Percentiles rank a stretch among this genome's conserved stretches.
Evolutionary conservation across 805 yeast genomes (phyloP).

Genomic region (Peterozyma xylosa): DNA sequence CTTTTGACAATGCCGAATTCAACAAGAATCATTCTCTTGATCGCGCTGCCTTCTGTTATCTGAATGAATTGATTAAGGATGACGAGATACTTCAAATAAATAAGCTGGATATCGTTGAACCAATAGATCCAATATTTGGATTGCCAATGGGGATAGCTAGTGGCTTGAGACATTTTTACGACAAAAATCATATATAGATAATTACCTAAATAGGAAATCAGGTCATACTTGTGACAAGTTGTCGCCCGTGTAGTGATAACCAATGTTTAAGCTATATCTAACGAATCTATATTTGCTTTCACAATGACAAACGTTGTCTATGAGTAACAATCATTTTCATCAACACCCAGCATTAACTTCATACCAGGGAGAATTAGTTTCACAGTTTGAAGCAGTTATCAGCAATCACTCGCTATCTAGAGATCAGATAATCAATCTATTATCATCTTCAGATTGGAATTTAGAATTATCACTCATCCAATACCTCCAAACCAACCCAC

Average conservation of each 20-base stretch:
- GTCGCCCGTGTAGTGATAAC: too few species aligned
- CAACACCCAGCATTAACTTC: neutral
- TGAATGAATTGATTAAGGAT: conserved; percentile 12
- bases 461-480: conserved; percentile 17
- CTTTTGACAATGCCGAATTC: conserved; percentile 14
- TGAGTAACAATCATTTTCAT: too few species aligned
- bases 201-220: neutral
- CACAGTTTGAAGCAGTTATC: conserved; percentile 3
- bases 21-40: neutral
- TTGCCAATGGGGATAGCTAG: conserved; percentile 38
- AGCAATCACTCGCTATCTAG: conserved; percentile 4
- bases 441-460: conserved; percentile 18
- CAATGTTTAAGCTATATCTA: too few species aligned
- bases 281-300: too few species aligned
- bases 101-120: conserved; percentile 14
- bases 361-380: conserved; percentile 1
- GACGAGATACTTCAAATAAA: conserved; percentile 13
- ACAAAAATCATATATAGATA: neutral
- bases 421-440: conserved; percentile 12
- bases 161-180: conserved; percentile 10
- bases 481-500: conserved; percentile 16
- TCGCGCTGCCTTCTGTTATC: conserved; percentile 23
- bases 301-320: too few species aligned
- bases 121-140: conserved; percentile 54
- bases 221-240: too few species aligned